Evolutionary conservation across 176 grass and related monocot species (phyloP).

Genomic region (Oryza meridionalis): DNA sequence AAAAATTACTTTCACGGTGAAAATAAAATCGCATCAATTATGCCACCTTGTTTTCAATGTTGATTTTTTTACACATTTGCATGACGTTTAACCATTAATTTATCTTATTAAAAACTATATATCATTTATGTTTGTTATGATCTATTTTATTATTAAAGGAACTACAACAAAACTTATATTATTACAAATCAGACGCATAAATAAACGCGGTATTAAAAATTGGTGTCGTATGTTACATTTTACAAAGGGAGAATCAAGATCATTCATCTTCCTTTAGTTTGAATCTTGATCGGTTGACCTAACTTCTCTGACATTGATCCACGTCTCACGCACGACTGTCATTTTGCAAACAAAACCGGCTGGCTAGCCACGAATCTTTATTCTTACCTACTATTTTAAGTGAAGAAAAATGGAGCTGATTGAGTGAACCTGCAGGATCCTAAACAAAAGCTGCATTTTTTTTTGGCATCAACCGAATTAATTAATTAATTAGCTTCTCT

Average conservation of each 20-base stretch:
- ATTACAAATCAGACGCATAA: no score
- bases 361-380: background rate
- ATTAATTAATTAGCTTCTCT: background rate
- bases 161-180: no score
- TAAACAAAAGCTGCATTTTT: slow-evolving; percentile 26
- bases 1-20: background rate
- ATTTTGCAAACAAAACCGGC: background rate
- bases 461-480: background rate
- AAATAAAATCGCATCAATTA: background rate
- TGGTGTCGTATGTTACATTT: no score
- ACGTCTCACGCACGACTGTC: background rate
- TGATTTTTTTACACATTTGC: no score
- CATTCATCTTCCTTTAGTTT: background rate
- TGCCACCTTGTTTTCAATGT: background rate
- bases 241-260: no score
- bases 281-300: slow-evolving; percentile 18
- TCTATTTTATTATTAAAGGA: no score
- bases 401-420: background rate
- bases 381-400: background rate
- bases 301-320: background rate
- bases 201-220: no score
- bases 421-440: background rate
- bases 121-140: no score
- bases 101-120: no score
- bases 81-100: no score